Conservation (phyloP, 2,329 filamentous ascomycete species). For the Rhytidhysteron rufulum region DNA sequence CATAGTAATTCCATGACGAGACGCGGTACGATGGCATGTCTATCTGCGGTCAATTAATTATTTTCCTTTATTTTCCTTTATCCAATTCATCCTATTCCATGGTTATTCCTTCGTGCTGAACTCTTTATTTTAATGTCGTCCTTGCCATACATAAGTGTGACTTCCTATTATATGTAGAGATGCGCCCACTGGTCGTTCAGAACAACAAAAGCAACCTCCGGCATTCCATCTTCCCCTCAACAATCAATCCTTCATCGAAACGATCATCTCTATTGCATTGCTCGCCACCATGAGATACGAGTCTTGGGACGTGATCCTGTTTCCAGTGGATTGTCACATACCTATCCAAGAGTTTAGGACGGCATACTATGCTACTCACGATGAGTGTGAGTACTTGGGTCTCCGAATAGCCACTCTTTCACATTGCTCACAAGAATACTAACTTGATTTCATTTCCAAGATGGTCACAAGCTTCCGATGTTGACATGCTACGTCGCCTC, state of each 20-base stretch:
- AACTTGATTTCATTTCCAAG: constrained; percentile 12
- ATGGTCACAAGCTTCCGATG: constrained; percentile 24
- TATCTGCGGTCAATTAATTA: no score
- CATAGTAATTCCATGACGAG: no score
- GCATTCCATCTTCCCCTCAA: constrained; percentile 1
- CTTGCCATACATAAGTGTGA: not conserved
- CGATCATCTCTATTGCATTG: constrained; percentile 8
- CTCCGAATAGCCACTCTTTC: not conserved
- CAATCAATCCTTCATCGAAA: constrained; percentile 8
- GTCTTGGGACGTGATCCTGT: constrained; percentile 82
- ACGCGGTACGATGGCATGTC: no score
- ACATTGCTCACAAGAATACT: not conserved
- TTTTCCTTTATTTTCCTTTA: not conserved
- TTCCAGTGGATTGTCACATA: constrained; percentile 61
- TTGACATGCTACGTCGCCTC: constrained; percentile 28
- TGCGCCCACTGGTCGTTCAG: not conserved
- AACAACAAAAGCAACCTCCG: not conserved
- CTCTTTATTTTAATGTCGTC: not conserved
- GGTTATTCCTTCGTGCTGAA: no score
- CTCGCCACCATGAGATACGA: constrained; percentile 69
- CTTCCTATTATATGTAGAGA: not conserved
- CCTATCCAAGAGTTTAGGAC: constrained; percentile 82
- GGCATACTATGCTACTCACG: constrained; percentile 64
- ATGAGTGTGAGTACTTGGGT: constrained; percentile 27
- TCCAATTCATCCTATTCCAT: no score